Percentiles rank a stretch among this genome's conserved stretches.
Conservation (phyloP, 331 rosid species). For the Quercus tomentella region DNA sequence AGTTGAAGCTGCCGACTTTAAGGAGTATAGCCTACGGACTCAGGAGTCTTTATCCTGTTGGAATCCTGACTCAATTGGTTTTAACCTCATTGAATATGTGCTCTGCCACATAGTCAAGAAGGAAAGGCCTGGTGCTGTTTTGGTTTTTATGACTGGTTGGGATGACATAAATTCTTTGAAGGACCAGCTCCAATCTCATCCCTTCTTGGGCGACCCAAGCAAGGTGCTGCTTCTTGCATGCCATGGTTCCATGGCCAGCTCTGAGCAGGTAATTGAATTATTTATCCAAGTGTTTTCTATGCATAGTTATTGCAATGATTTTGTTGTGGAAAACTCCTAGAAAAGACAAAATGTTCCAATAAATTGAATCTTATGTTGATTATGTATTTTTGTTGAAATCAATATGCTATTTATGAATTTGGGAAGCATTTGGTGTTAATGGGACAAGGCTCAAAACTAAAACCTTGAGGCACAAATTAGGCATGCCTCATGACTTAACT, state of each 20-base stretch:
- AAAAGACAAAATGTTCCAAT: not conserved
- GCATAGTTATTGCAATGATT: not conserved
- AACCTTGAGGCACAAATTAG: not conserved
- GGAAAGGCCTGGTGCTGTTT: slow-evolving; percentile 54
- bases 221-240: slow-evolving; percentile 56
- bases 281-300: not conserved
- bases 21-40: slow-evolving; percentile 62
- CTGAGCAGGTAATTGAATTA: slow-evolving; percentile 71
- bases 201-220: slow-evolving; percentile 55
- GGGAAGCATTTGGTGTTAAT: not conserved
- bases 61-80: slow-evolving; percentile 62
- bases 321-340: not conserved
- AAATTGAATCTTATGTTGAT: slow-evolving; percentile 2
- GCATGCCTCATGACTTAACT: not conserved
- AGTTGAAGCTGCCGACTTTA: slow-evolving; percentile 66
- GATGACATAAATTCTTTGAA: slow-evolving; percentile 56
- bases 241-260: slow-evolving; percentile 66
- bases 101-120: slow-evolving; percentile 42
- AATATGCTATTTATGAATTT: not conserved
- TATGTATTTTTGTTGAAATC: slow-evolving; percentile 6
- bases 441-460: not conserved
- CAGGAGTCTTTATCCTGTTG: slow-evolving; percentile 53
- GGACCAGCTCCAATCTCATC: slow-evolving; percentile 55
- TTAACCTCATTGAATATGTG: slow-evolving; percentile 48
- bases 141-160: slow-evolving; percentile 70